phyloP scores from a whole-genome alignment of 192 early-diverging fungal species.

The Spizellomyces punctatus region DNA sequence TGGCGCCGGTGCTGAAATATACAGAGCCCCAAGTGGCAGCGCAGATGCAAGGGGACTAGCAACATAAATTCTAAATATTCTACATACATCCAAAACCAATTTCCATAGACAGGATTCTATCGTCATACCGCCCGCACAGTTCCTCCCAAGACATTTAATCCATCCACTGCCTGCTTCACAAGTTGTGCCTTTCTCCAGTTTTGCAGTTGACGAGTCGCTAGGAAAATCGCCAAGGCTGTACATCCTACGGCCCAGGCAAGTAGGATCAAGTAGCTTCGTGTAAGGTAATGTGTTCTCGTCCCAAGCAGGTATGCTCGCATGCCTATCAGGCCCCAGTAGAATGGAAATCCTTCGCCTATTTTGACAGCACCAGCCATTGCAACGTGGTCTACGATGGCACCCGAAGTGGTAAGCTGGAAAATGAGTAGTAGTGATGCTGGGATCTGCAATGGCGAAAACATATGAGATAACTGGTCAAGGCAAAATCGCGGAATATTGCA shows the following conservation, averaged over 20 bases:
- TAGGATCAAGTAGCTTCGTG: conserved; percentile 6
- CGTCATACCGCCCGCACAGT: conserved; percentile 10
- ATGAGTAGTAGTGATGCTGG: conserved; percentile 24
- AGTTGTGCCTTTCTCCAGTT: conserved; percentile 13
- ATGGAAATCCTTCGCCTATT: conserved; percentile 21
- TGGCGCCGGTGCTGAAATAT: too few relatives aligned
- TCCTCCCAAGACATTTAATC: conserved; percentile 17
- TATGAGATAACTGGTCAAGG: too few relatives aligned
- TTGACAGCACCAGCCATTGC: conserved; percentile 25
- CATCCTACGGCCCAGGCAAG: conserved; percentile 1
- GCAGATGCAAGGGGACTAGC: too few relatives aligned
- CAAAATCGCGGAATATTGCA: not conserved
- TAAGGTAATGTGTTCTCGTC: not conserved
- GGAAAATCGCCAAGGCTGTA: not conserved
- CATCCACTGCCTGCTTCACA: not conserved
- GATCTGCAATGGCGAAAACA: not conserved
- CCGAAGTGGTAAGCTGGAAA: conserved; percentile 16
- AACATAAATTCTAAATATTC: too few relatives aligned
- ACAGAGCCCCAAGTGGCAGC: too few relatives aligned
- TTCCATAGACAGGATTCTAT: not conserved
- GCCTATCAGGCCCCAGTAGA: conserved; percentile 19
- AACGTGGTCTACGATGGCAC: conserved; percentile 6
- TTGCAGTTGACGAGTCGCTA: conserved; percentile 5
- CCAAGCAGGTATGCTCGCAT: conserved; percentile 14
- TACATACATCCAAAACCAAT: too few relatives aligned